Base-by-base conservation (phyloP, 1,139 yeast species). In the Lodderomyces orthopsilosis region DNA sequence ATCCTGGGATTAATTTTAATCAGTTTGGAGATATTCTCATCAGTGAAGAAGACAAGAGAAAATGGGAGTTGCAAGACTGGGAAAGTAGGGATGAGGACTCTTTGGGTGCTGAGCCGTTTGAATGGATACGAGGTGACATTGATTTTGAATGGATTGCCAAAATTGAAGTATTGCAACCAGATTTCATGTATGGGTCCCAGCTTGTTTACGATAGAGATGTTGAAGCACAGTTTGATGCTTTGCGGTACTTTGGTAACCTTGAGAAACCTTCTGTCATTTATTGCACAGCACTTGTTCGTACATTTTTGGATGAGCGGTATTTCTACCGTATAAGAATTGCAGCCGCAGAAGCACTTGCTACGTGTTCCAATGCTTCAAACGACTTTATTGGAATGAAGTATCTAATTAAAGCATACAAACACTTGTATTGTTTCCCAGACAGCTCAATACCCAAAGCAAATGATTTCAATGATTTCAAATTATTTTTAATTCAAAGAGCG, bases 111-210 rank as follows among this genome's bases (percentile, higher is more conserved):
- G 98, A 93, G 58, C 96, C 97, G 0, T 94, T 90, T 65, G 98
- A 94, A 58, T 94, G 99, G 99, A 75, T 94, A 35, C 74, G 99
- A 53, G 89, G 91, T 8, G 99, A 94, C 65, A 91, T 97, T 0
- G 99, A 94, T 62, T 87, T 85, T 57, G 98, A 94, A 61, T 94
- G 99, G 99, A 85, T 94, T 41, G 89, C 95, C 45, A 79, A 78
- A 51, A 71, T 88, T 23, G 76, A 83, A 48, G 81, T 94, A 30
- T 86, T 84, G 52, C 97, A 91, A 61, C 96, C 96, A 0, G 98
- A 90, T 57, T 87, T 89, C 58, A 94, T 93, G 97, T 93, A 79
- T 61, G 89, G 90, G 0, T 86, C 98, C 0, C 98, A 94, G 58
- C 66, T 94, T 30, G 94, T 88, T 54, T 95, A 89, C 60, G 99